Evolutionary conservation across 148 eudicot genomes (phyloP).

Genomic region (Rhododendron henanense): DNA sequence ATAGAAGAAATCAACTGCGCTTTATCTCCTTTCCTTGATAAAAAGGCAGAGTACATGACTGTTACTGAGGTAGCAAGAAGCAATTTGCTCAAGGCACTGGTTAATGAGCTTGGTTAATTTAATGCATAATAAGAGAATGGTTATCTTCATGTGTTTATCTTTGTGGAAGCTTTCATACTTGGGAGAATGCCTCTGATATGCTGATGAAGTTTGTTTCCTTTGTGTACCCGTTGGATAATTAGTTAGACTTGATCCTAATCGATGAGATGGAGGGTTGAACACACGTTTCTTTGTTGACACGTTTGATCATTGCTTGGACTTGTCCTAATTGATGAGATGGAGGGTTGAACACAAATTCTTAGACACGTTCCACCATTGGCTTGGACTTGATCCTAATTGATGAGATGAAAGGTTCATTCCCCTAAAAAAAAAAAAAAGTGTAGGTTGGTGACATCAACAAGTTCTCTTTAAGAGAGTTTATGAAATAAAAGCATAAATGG

Average conservation of each 20-base stretch:
- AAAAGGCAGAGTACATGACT: background rate
- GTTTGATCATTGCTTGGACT: background rate
- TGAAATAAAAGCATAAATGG: background rate
- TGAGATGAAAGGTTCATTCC: background rate
- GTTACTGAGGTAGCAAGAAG: background rate
- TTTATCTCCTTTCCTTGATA: background rate
- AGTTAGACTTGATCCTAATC: background rate
- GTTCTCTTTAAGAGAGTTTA: background rate
- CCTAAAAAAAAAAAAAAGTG: background rate
- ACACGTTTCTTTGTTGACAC: background rate
- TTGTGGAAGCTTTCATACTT: background rate
- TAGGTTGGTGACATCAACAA: background rate
- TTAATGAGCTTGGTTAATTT: background rate
- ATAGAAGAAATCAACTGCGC: background rate
- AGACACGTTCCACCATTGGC: background rate
- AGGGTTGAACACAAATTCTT: background rate
- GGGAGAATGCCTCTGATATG: background rate
- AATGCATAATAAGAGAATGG: background rate
- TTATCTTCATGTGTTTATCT: too few species aligned
- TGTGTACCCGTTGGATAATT: background rate
- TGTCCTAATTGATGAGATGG: background rate
- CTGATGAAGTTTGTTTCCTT: background rate
- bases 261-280: background rate
- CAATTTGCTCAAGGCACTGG: background rate
- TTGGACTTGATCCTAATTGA: background rate